These are phyloP conservation scores for Colletotrichum ledebouriae DNA, from an alignment of 2,329 filamentous ascomycete species.

Conservation along the genomic window DNA sequence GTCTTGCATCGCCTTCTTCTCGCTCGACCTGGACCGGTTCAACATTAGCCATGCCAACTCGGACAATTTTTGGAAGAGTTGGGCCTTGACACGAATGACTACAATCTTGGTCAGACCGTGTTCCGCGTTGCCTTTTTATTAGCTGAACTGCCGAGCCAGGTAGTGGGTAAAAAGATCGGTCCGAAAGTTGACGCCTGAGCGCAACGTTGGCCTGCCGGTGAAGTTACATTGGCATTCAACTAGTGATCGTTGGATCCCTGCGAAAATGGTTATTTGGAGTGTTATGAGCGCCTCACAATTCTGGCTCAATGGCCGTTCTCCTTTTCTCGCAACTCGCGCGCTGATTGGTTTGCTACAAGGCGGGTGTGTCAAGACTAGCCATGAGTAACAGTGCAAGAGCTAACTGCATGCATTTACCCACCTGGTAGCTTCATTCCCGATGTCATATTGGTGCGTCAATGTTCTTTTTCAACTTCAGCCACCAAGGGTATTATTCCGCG, in stretches of 20 bases:
- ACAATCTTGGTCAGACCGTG: conserved; percentile 68
- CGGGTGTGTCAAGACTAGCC: conserved; percentile 43
- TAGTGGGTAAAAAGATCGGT: conserved; percentile 66
- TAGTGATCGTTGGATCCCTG: conserved; percentile 50
- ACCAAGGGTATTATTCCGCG: neutral
- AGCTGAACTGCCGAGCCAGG: conserved; percentile 72
- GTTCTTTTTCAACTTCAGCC: neutral
- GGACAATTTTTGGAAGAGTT: conserved; percentile 56
- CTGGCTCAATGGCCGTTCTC: conserved; percentile 53
- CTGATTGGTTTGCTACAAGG: conserved; percentile 59
- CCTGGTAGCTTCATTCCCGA: conserved; percentile 52
- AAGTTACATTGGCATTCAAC: neutral
- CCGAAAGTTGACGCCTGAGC: conserved; percentile 10
- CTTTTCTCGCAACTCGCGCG: conserved; percentile 55
- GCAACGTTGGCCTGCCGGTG: neutral
- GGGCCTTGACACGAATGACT: conserved; percentile 54
- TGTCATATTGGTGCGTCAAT: conserved; percentile 37
- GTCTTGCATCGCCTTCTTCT: conserved; percentile 16
- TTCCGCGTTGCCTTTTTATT: conserved; percentile 66
- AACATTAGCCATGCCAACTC: conserved; percentile 43
- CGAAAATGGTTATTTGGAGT: conserved; percentile 43
- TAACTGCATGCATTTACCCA: too few relatives aligned
- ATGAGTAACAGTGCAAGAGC: too few relatives aligned
- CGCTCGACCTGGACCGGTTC: conserved; percentile 15
- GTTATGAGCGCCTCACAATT: conserved; percentile 36